phyloP scores from a whole-genome alignment of 2,329 filamentous ascomycete genomes.

The Cadophora malorum region DNA sequence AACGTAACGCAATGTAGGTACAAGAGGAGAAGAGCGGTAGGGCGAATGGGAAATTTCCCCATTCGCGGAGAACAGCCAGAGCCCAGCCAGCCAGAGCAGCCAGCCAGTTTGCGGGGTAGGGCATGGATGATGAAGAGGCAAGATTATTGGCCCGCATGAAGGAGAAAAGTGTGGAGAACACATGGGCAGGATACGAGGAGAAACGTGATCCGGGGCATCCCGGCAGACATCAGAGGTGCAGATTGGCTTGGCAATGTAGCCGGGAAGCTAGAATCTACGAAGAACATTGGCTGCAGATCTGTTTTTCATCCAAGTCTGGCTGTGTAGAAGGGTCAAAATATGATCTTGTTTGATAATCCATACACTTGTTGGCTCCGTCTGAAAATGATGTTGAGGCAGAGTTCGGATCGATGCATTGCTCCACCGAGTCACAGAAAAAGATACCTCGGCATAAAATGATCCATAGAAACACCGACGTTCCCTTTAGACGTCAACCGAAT shows the following conservation, averaged over 20 bases:
- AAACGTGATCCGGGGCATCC: neutral
- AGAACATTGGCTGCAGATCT: constrained; percentile 18
- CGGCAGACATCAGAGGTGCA: neutral
- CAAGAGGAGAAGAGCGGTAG: neutral
- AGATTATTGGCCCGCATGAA: neutral
- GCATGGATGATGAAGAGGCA: neutral
- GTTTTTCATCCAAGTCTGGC: neutral
- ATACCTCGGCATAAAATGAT: neutral
- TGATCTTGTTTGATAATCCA: neutral
- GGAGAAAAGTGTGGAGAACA: neutral
- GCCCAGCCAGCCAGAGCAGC: neutral
- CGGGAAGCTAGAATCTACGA: neutral
- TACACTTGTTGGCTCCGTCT: neutral
- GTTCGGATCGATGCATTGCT: neutral
- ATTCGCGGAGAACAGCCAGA: constrained; percentile 11
- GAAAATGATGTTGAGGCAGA: neutral
- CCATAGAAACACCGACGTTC: neutral
- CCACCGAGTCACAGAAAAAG: neutral
- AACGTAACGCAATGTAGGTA: neutral
- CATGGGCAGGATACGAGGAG: neutral
- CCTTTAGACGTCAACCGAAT: neutral
- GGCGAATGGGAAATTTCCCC: constrained; percentile 15
- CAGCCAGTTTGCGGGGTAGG: constrained; percentile 14
- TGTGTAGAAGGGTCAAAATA: neutral
- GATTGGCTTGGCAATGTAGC: neutral